phyloP scores from a whole-genome alignment of 176 grass and related monocot genomes.

The Canna indica region DNA sequence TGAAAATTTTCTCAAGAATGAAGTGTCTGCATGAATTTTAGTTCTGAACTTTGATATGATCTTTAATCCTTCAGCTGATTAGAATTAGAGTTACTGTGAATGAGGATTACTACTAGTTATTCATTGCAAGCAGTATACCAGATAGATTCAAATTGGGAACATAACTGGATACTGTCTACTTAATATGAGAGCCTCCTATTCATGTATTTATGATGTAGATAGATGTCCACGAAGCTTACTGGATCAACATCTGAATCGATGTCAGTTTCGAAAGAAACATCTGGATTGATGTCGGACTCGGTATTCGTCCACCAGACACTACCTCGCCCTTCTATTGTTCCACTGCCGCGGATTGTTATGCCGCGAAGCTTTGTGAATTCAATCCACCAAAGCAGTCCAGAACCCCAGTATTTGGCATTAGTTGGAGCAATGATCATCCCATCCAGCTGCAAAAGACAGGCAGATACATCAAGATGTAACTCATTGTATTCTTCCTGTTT shows the following conservation, averaged over 20 bases:
- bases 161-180: too few species aligned
- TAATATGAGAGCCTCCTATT: too few species aligned
- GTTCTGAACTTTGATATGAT: not conserved
- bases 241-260: conserved; percentile 55
- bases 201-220: not conserved
- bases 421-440: conserved; percentile 67
- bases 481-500: not conserved
- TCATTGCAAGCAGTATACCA: too few species aligned
- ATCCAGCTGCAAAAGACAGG: conserved; percentile 8
- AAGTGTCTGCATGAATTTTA: not conserved
- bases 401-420: conserved; percentile 65
- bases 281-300: conserved; percentile 51
- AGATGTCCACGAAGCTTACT: conserved; percentile 23
- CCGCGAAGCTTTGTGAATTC: conserved; percentile 91
- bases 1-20: conserved; percentile 20
- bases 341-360: conserved; percentile 76
- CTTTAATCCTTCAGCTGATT: too few species aligned
- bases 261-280: too few species aligned
- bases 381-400: conserved; percentile 80
- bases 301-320: conserved; percentile 77
- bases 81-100: too few species aligned
- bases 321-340: conserved; percentile 76
- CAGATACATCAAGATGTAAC: not conserved
- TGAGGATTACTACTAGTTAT: too few species aligned
- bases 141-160: too few species aligned